These are phyloP conservation scores for Ascoidea tarda DNA, from an alignment of 805 yeast species.

Conservation along the genomic window DNA sequence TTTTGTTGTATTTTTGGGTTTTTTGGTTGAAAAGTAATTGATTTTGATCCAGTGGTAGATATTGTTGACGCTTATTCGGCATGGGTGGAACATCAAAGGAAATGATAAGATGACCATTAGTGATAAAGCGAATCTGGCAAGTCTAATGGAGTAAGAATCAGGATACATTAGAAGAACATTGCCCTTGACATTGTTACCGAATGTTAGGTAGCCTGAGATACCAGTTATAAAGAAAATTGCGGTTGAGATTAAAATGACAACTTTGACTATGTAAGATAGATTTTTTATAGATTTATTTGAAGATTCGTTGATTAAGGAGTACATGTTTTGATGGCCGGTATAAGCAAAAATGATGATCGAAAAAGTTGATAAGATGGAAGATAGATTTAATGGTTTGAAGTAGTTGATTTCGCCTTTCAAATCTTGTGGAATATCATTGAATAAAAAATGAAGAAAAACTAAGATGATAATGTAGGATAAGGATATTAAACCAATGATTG, in stretches of 20 bases:
- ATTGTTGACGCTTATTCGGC: constrained; percentile 60
- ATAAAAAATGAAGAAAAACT: constrained; percentile 35
- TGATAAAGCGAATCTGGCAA: constrained; percentile 50
- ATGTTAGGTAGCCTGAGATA: constrained; percentile 54
- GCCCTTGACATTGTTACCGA: constrained; percentile 52
- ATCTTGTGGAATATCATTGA: constrained; percentile 27
- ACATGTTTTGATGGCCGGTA: constrained; percentile 74
- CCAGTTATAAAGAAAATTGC: constrained; percentile 51
- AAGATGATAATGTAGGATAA: constrained; percentile 46
- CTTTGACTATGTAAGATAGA: constrained; percentile 26
- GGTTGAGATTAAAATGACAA: constrained; percentile 40
- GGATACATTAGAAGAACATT: constrained; percentile 61
- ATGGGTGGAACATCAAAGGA: constrained; percentile 74
- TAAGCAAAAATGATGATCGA: constrained; percentile 69
- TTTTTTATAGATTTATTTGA: constrained; percentile 36
- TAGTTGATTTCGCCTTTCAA: constrained; percentile 29
- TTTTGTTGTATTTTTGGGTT: not conserved
- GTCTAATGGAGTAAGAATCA: constrained; percentile 28
- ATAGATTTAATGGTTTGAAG: constrained; percentile 26
- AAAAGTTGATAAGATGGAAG: constrained; percentile 43
- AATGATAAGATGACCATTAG: constrained; percentile 63
- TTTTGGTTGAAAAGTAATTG: constrained; percentile 3
- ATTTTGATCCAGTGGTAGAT: constrained; percentile 33
- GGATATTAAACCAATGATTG: constrained; percentile 54
- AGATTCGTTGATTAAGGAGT: constrained; percentile 61